These are phyloP conservation scores for Penstemon davidsonii DNA, from an alignment of 257 asterid species.

Conservation along the genomic window DNA sequence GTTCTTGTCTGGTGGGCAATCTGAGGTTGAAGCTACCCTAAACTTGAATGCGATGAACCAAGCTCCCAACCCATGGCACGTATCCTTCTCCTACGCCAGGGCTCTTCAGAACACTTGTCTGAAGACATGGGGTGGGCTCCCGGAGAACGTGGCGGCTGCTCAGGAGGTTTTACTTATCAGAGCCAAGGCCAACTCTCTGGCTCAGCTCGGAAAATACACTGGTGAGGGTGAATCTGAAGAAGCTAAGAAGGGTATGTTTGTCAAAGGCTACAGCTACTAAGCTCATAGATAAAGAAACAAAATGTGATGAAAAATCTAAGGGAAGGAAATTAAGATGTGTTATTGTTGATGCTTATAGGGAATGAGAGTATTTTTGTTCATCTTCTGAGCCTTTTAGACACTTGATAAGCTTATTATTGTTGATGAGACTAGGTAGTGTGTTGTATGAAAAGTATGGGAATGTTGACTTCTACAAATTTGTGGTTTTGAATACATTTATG, in stretches of 20 bases:
- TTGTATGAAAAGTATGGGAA: constrained; percentile 28
- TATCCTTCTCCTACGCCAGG: constrained; percentile 66
- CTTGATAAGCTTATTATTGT: constrained; percentile 26
- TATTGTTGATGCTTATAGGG: background rate
- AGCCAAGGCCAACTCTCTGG: constrained; percentile 65
- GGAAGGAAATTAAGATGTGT: background rate
- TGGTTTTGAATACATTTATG: constrained; percentile 14
- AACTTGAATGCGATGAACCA: constrained; percentile 77
- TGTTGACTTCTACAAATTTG: constrained; percentile 23
- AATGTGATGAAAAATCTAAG: constrained; percentile 21
- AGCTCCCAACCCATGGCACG: constrained; percentile 71
- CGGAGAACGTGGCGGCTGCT: constrained; percentile 59
- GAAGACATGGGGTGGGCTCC: constrained; percentile 71
- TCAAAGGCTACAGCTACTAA: constrained; percentile 54
- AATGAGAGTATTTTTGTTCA: constrained; percentile 34
- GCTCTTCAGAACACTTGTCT: constrained; percentile 75
- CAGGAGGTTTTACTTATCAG: constrained; percentile 51
- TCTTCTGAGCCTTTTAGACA: constrained; percentile 35
- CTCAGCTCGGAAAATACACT: constrained; percentile 65
- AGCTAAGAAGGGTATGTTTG: constrained; percentile 67
- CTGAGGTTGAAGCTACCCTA: constrained; percentile 67
- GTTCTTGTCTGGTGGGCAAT: constrained; percentile 81
- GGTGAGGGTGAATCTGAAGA: constrained; percentile 69
- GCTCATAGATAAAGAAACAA: constrained; percentile 13
- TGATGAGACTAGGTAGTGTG: constrained; percentile 43